phyloP scores from a whole-genome alignment of 2,329 filamentous ascomycete genomes.

The Penicillium sclerotigenum region DNA sequence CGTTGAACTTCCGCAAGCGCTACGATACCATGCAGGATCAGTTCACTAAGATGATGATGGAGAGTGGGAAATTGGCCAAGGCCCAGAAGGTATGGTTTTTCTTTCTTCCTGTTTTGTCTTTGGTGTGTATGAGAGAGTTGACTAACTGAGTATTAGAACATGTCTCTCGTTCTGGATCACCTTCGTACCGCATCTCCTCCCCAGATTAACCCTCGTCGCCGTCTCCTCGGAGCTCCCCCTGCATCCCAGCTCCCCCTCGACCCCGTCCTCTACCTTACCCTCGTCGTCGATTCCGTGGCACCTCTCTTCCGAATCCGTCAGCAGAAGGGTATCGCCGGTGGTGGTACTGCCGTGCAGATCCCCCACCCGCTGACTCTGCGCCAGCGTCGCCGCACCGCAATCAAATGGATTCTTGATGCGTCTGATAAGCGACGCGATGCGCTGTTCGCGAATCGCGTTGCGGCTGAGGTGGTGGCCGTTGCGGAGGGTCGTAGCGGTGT shows the following conservation, averaged over 20 bases:
- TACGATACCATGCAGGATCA: conserved; percentile 84
- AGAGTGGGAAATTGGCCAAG: conserved; percentile 80
- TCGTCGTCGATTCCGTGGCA: conserved; percentile 88
- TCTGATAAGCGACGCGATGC: conserved; percentile 73
- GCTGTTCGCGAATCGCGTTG: conserved; percentile 73
- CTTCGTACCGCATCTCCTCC: conserved; percentile 83
- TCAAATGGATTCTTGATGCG: conserved; percentile 85
- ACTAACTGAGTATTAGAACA: conserved; percentile 58
- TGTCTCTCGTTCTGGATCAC: conserved; percentile 74
- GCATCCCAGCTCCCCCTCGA: conserved; percentile 79
- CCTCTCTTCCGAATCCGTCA: conserved; percentile 78
- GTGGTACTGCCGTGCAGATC: conserved; percentile 78
- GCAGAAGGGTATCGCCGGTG: conserved; percentile 75
- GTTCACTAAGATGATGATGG: conserved; percentile 87
- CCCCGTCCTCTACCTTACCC: conserved; percentile 81
- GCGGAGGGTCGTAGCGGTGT: conserved; percentile 79
- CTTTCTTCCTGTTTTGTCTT: background rate
- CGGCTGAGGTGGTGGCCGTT: conserved; percentile 81
- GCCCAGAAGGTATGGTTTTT: conserved; percentile 72
- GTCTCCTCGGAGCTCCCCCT: conserved; percentile 66
- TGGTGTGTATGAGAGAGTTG: background rate
- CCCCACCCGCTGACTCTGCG: conserved; percentile 72
- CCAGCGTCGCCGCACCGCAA: conserved; percentile 73
- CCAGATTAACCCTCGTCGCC: conserved; percentile 64
- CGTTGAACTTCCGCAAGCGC: conserved; percentile 68